phyloP scores from a whole-genome alignment of 768 basidiomycete genomes.

The Trametes cingulata region DNA sequence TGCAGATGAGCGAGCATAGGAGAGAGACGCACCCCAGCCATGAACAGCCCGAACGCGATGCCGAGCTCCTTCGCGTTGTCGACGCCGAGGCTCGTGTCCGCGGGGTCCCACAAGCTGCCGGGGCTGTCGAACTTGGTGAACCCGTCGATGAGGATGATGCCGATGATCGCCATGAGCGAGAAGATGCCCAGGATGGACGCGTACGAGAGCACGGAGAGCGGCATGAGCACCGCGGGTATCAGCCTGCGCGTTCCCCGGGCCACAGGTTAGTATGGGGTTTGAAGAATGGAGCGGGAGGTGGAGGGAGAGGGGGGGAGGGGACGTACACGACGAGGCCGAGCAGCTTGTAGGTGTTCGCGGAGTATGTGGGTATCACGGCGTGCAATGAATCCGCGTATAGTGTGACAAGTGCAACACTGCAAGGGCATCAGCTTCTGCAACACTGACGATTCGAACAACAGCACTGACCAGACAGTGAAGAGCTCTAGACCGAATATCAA shows the following conservation, averaged over 20 bases:
- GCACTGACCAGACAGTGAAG: constrained; percentile 72
- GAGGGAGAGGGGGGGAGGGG: not conserved
- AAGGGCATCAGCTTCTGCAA: not conserved
- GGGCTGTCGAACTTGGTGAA: constrained; percentile 68
- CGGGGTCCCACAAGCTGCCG: constrained; percentile 80
- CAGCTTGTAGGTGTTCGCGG: constrained; percentile 73
- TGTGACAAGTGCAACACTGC: constrained; percentile 83
- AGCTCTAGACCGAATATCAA: constrained; percentile 83
- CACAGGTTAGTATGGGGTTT: no score
- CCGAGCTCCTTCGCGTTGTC: constrained; percentile 61
- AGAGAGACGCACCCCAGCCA: constrained; percentile 75
- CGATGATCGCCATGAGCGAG: constrained; percentile 73
- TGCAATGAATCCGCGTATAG: constrained; percentile 87
- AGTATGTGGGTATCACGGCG: constrained; percentile 65
- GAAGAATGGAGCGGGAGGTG: no score
- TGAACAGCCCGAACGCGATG: constrained; percentile 84
- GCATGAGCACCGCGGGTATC: constrained; percentile 83
- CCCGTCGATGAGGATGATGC: constrained; percentile 83
- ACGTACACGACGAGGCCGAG: constrained; percentile 71
- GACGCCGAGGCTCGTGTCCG: constrained; percentile 62
- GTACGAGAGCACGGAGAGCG: constrained; percentile 82
- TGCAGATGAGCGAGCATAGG: no score
- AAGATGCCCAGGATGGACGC: constrained; percentile 85
- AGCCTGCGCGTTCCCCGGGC: no score
- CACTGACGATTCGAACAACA: not conserved